Percentiles rank a stretch among this genome's conserved stretches.
Conservation (phyloP, 345 rosid genomes). For the Arabis alpina region DNA sequence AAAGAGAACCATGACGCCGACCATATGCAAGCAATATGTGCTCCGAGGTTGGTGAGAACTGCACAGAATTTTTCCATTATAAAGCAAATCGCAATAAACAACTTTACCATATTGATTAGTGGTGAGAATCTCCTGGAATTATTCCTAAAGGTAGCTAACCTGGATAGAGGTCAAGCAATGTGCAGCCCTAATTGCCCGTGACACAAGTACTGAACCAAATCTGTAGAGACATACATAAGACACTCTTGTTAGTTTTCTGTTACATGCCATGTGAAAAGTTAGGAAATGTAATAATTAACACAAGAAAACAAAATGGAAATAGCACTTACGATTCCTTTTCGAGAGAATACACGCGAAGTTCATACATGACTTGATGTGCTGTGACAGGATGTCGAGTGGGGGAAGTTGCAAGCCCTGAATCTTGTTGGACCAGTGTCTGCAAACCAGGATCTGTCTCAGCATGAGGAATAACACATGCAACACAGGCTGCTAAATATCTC, state of each 20-base stretch:
- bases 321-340: constrained; percentile 88
- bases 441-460: constrained; percentile 78
- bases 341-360: constrained; percentile 94
- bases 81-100: constrained; percentile 12
- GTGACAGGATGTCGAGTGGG: constrained; percentile 95
- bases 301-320: not conserved
- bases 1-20: constrained; percentile 90
- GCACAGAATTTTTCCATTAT: constrained; percentile 37
- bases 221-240: constrained; percentile 49
- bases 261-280: not conserved
- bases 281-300: constrained; percentile 3
- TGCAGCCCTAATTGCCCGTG: constrained; percentile 93
- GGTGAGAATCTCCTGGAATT: constrained; percentile 9
- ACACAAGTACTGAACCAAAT: constrained; percentile 84
- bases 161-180: constrained; percentile 98
- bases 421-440: constrained; percentile 67
- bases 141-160: constrained; percentile 53
- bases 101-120: constrained; percentile 8
- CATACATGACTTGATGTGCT: constrained; percentile 91
- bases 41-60: constrained; percentile 98
- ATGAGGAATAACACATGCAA: constrained; percentile 88
- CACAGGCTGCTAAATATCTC: constrained; percentile 95
- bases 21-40: constrained; percentile 95
- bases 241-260: constrained; percentile 18
- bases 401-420: constrained; percentile 77